Conservation (phyloP, 2,329 filamentous ascomycete species). For the Apiospora kogelbergensis region DNA sequence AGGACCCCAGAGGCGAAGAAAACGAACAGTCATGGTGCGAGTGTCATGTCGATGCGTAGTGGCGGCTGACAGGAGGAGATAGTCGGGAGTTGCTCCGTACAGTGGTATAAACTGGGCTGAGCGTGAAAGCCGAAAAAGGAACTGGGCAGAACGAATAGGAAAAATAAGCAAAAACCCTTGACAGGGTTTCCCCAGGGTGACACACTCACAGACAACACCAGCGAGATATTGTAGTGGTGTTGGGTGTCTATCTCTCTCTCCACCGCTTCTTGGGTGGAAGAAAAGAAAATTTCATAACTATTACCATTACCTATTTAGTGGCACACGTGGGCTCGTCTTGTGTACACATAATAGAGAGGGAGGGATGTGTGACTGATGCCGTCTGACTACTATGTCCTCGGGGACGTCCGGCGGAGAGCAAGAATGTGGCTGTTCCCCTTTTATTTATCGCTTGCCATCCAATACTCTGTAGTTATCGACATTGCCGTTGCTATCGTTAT, state of each 20-base stretch:
- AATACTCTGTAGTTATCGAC: neutral
- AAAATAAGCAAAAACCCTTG: neutral
- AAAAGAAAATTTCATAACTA: neutral
- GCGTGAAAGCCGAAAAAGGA: neutral
- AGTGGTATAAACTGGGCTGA: neutral
- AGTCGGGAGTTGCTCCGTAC: neutral
- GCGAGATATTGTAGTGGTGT: neutral
- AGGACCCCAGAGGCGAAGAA: neutral
- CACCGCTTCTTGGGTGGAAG: neutral
- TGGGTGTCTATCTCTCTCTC: neutral
- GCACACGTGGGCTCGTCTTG: slow-evolving; percentile 4
- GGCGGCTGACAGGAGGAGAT: neutral
- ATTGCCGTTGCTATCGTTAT: neutral
- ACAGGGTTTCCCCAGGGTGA: neutral
- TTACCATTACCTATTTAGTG: neutral
- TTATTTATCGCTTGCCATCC: neutral
- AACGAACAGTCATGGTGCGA: neutral
- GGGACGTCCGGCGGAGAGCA: neutral
- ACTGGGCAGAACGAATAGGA: neutral
- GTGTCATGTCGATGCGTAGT: neutral
- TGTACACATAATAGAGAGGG: neutral
- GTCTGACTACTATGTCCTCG: neutral
- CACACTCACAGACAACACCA: neutral
- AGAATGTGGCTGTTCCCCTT: neutral
- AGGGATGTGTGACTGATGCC: neutral